phyloP scores from a whole-genome alignment of 371 early-diverging fungal genomes.

The Rhizopus microsporus region DNA sequence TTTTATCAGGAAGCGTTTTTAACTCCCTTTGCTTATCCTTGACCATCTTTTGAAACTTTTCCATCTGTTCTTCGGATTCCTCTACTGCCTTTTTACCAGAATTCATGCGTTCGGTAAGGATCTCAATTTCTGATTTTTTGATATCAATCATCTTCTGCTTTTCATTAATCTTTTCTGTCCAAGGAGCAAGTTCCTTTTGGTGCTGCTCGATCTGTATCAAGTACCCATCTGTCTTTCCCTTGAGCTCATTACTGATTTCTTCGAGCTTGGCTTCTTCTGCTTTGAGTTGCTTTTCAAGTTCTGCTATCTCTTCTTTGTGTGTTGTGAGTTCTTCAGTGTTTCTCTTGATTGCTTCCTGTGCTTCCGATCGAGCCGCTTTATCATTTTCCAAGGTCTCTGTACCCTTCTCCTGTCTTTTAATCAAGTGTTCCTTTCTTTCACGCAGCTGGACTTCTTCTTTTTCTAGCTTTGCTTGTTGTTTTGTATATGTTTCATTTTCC shows the following conservation, averaged over 20 bases:
- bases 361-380: slow-evolving; percentile 44
- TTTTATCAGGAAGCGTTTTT: slow-evolving; percentile 34
- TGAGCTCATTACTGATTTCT: slow-evolving; percentile 74
- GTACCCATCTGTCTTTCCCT: slow-evolving; percentile 81
- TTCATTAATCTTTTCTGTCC: slow-evolving; percentile 75
- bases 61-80: slow-evolving; percentile 65
- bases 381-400: slow-evolving; percentile 62
- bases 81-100: slow-evolving; percentile 57
- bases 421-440: slow-evolving; percentile 80
- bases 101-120: slow-evolving; percentile 64
- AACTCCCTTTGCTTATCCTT: slow-evolving; percentile 30
- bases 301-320: slow-evolving; percentile 56
- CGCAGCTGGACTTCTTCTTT: slow-evolving; percentile 76
- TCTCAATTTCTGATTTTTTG: slow-evolving; percentile 73
- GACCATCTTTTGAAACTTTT: slow-evolving; percentile 21
- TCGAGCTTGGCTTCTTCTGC: slow-evolving; percentile 75
- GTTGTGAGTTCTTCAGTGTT: slow-evolving; percentile 57
- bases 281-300: slow-evolving; percentile 63
- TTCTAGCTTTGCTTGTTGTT: slow-evolving; percentile 74
- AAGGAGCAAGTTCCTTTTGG: slow-evolving; percentile 81
- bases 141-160: slow-evolving; percentile 77
- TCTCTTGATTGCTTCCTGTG: slow-evolving; percentile 56
- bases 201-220: slow-evolving; percentile 73
- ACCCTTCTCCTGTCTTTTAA: slow-evolving; percentile 71
- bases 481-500: slow-evolving; percentile 54